Evolutionary conservation across 345 rosid genomes (phyloP), one percentile per base, ranked within the genome.

Genomic region (Sisymbrium altissimum): DNA sequence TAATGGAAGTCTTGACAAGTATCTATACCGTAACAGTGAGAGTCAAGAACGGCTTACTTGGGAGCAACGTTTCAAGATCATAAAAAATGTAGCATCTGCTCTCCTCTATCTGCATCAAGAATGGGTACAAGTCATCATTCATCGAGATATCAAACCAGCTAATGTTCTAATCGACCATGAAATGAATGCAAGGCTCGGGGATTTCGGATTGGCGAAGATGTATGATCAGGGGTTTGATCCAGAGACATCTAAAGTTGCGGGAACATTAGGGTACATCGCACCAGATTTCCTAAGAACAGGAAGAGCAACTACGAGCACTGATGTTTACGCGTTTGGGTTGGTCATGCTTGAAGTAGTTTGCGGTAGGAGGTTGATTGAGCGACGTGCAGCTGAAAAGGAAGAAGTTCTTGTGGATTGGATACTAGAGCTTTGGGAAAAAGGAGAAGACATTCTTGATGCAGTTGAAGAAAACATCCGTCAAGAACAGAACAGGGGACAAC

Each of bases 1-100:
- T 9, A 83, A 85, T 27, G 82, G 85, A n/a, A 85, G 88, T 66
- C 83, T 83, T 17, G 85, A 85, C 74, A 80, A 71, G 70, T 77
- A 68, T 61, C 41, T 85, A 2, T 45, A 70, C 53, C 39, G 69
- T 40, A 56, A 27, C 67, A 41, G 71, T 6, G 54, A 33, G 41
- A 69, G 15, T 25, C 49, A 41, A 62, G 58, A 33, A 50, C 10
- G 46, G 52, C 87, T 86, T 0, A 73, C 46, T 50, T 82, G 85
- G 87, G 66, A 55, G 7, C 84, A 82, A 56, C 70, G 89, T 25
- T 83, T 73, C 71, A 79, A 52, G 56, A 79, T 85, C 48, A 50
- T 85, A 6, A 83, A 68, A 59, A 78, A 81, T 0, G 66, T 83
- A 2, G 85, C 80, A 1, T 62, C 74, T 10, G 89, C 81, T 18